Evolutionary conservation across 2,329 filamentous ascomycete species (phyloP), one percentile per base, ranked within the genome.

Genomic region (Lasiodiplodia gonubiensis): DNA sequence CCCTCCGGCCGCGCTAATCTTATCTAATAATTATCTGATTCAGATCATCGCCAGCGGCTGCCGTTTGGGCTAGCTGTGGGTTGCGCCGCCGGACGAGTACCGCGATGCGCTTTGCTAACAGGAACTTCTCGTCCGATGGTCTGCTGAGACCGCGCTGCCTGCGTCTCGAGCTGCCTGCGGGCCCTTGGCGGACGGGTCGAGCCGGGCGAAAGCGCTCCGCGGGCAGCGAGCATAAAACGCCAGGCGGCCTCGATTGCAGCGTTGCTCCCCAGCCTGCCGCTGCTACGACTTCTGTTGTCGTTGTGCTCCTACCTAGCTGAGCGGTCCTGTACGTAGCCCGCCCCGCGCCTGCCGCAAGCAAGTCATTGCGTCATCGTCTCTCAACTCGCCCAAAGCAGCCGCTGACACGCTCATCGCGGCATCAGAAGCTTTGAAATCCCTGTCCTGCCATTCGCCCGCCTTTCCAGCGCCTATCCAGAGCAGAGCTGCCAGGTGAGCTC

Each of bases 1-100:
- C 63, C n/a, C 37, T 16, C n/a, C 30, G 48, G n/a, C 21, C 18
- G 55, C 66, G 60, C 57, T 67, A 54, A 67, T 64, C 66, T 67
- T 67, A 67, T 67, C 66, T 67, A 64, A 66, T 66, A 66, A 67
- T 64, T 67, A 67, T 67, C 66, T 67, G 57, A 67, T 67, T 55
- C 51, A 66, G 64, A 52, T 66, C 64, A 59, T 57, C 51, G 61
- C 61, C 59, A 16, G 59, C 46, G 21, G 42, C 59, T 51, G 30
- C 59, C 42, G 18, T 63, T 63, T 63, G 59, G 59, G 59, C 59
- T 63, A 61, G 57, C 57, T 61, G 57, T 33, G 57, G 57, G 39
- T 16, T 61, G 42, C 46, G 42, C 18, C 39, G 27, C 25, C 37
- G 37, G 55, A 46, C 37, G 55, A 37, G 55, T 33, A n/a, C 11